These are phyloP conservation scores for Hemileccinum rubropunctum DNA, from an alignment of 768 basidiomycete species.

Conservation along the genomic window DNA sequence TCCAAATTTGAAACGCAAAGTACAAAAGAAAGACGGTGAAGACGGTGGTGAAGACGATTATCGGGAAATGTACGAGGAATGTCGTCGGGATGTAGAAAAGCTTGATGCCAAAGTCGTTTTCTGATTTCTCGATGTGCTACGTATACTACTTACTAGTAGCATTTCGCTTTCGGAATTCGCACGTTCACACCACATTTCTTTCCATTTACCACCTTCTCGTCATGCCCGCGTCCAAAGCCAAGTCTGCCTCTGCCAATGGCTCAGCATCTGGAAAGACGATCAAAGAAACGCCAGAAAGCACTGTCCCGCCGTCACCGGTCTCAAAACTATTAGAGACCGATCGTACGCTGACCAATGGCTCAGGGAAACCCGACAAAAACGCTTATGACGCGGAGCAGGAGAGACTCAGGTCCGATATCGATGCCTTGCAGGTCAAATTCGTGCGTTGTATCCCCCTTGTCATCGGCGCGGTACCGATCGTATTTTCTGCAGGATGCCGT, in stretches of 20 bases:
- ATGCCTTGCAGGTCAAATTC: constrained; percentile 72
- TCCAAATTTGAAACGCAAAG: constrained; percentile 73
- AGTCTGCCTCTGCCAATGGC: constrained; percentile 47
- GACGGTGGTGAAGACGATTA: constrained; percentile 81
- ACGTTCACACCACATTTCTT: constrained; percentile 16
- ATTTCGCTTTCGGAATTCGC: constrained; percentile 11
- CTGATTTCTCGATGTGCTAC: constrained; percentile 31
- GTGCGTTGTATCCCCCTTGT: constrained; percentile 47
- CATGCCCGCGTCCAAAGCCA: constrained; percentile 51
- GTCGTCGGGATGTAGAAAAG: constrained; percentile 79
- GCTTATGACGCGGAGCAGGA: constrained; percentile 85
- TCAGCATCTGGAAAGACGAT: constrained; percentile 33
- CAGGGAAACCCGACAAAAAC: constrained; percentile 80
- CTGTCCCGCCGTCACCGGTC: constrained; percentile 26
- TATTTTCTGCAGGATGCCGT: constrained; percentile 51
- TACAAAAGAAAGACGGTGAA: constrained; percentile 56
- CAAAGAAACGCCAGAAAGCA: constrained; percentile 25
- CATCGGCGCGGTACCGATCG: neutral
- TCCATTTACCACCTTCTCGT: constrained; percentile 18
- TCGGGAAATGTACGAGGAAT: constrained; percentile 82
- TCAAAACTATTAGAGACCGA: constrained; percentile 20
- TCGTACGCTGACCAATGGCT: constrained; percentile 21
- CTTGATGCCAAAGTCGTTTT: constrained; percentile 71
- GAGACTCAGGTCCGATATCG: constrained; percentile 79
- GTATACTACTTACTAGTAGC: neutral